Conservation (phyloP, 768 basidiomycete species). For the Lentinula sp. region DNA sequence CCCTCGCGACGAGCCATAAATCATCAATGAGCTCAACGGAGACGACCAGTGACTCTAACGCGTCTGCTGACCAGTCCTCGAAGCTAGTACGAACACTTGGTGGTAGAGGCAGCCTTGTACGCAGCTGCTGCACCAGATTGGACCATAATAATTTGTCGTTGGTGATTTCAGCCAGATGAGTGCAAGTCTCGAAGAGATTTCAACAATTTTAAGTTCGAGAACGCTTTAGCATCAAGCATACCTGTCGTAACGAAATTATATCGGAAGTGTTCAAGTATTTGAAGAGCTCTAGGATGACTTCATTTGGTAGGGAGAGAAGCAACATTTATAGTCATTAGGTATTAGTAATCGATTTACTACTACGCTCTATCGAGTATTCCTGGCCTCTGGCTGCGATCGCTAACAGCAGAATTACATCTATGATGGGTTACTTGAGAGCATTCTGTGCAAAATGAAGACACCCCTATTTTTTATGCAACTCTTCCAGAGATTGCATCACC, state of each 20-base stretch:
- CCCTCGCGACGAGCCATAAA: slow-evolving; percentile 1
- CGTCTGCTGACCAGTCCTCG: not conserved
- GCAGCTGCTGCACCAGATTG: slow-evolving; percentile 7
- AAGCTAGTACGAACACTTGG: not conserved
- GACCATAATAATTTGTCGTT: slow-evolving; percentile 16
- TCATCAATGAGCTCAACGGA: not conserved
- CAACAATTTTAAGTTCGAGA: not conserved
- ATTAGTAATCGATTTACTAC: too few species aligned
- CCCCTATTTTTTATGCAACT: not conserved
- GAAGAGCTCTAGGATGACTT: slow-evolving; percentile 14
- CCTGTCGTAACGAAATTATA: slow-evolving; percentile 14
- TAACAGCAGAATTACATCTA: not conserved
- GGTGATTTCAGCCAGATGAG: slow-evolving; percentile 6
- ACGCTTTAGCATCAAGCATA: not conserved
- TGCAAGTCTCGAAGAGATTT: slow-evolving; percentile 12
- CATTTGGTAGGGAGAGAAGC: slow-evolving; percentile 11
- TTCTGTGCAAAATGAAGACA: not conserved
- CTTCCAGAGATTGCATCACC: slow-evolving; percentile 19
- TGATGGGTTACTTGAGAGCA: too few species aligned
- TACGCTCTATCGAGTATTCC: too few species aligned
- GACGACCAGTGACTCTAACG: not conserved
- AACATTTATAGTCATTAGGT: not conserved
- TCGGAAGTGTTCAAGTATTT: slow-evolving; percentile 10
- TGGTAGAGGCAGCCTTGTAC: slow-evolving; percentile 10
- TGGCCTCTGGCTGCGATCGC: too few species aligned